These are phyloP conservation scores for Baudoinia panamericana DNA, from an alignment of 495 filamentous ascomycete species.

Conservation along the genomic window DNA sequence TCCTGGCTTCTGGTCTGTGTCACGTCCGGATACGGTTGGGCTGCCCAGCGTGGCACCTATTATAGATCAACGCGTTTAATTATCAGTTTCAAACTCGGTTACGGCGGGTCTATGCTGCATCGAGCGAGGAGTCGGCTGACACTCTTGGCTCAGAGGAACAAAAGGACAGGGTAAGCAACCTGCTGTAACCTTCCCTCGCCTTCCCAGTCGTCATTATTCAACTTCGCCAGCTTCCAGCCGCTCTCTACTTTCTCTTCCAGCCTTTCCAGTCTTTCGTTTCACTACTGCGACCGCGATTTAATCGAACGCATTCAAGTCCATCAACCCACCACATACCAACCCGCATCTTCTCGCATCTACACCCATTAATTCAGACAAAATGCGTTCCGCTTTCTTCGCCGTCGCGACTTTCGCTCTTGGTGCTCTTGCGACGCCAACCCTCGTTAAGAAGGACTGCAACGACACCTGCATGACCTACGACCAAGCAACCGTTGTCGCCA, in stretches of 20 bases:
- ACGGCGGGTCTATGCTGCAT: neutral
- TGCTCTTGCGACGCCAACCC: conserved; percentile 43
- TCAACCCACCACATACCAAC: neutral
- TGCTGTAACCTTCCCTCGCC: conserved; percentile 1
- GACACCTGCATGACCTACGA: conserved; percentile 18
- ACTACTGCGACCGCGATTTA: no score
- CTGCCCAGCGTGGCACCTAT: no score
- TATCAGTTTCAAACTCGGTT: conserved; percentile 8
- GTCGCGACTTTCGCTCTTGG: conserved; percentile 49
- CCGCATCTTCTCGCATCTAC: neutral
- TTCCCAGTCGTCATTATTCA: neutral
- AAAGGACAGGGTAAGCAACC: neutral
- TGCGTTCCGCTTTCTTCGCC: conserved; percentile 53
- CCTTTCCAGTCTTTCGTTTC: conserved; percentile 3
- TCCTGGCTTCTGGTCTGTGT: no score
- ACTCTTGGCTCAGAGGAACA: conserved; percentile 7
- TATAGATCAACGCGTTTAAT: conserved; percentile 9
- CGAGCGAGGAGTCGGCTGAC: no score
- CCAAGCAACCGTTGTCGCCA: conserved; percentile 6
- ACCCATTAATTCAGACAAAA: conserved; percentile 23
- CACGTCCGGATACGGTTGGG: no score
- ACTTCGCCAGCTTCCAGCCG: neutral
- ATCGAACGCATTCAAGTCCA: neutral
- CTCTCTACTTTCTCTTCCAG: neutral
- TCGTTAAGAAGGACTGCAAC: conserved; percentile 37